Evolutionary conservation across 1,284 basidiomycete species (phyloP).

Genomic region (Vanrija humicola): DNA sequence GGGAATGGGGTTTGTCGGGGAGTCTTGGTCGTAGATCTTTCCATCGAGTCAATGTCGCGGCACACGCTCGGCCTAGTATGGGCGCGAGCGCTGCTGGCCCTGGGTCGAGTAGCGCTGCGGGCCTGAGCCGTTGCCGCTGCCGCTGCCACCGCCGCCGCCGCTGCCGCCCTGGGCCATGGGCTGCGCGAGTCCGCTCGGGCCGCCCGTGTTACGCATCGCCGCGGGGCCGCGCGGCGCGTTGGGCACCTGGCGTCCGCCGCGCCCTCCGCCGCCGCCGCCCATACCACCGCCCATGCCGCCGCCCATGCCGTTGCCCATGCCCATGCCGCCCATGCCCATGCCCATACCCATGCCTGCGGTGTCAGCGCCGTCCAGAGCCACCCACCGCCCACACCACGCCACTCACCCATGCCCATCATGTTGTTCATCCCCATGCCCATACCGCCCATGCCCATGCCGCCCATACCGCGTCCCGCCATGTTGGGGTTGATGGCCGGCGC

Average conservation of each 20-base stretch:
- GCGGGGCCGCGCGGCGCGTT: constrained; percentile 50
- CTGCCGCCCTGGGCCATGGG: constrained; percentile 51
- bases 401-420: constrained; percentile 37
- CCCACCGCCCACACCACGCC: neutral
- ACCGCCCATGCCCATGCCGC: constrained; percentile 17
- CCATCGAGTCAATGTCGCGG: too few species aligned
- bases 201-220: constrained; percentile 44
- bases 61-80: constrained; percentile 28
- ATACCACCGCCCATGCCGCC: constrained; percentile 53
- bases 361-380: neutral
- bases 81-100: constrained; percentile 42
- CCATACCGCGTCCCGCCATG: constrained; percentile 30
- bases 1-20: too few species aligned
- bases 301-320: constrained; percentile 40
- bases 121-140: constrained; percentile 56
- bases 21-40: too few species aligned
- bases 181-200: constrained; percentile 43
- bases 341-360: constrained; percentile 13
- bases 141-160: constrained; percentile 45
- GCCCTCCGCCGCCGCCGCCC: constrained; percentile 46
- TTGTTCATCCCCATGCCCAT: constrained; percentile 11
- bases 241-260: constrained; percentile 20
- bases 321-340: constrained; percentile 11
- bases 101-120: constrained; percentile 61
- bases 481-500: constrained; percentile 48